phyloP scores from a whole-genome alignment of 257 asterid species.

The Jacaranda copaia region DNA sequence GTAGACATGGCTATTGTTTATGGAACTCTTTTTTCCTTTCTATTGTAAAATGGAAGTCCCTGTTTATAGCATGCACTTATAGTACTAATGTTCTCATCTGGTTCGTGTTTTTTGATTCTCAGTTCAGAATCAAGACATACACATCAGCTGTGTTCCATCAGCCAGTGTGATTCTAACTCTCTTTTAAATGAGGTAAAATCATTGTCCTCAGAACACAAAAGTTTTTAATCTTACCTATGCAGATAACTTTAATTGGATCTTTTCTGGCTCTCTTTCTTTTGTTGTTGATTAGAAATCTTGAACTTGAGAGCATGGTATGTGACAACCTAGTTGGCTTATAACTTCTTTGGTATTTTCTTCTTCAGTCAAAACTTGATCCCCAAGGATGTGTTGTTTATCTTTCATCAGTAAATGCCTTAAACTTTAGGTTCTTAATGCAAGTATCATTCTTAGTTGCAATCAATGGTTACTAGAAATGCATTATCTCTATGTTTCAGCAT shows the following conservation, averaged over 20 bases:
- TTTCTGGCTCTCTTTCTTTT: background rate
- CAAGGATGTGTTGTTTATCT: background rate
- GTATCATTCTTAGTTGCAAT: background rate
- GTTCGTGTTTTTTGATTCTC: conserved; percentile 46
- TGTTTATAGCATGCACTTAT: background rate
- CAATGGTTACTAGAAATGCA: background rate
- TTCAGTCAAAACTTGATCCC: background rate
- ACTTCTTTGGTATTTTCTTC: background rate
- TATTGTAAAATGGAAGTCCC: background rate
- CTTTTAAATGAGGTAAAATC: conserved; percentile 87
- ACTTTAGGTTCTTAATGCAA: background rate
- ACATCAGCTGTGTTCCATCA: conserved; percentile 92
- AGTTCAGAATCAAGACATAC: conserved; percentile 94
- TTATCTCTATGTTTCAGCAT: background rate
- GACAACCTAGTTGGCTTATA: background rate
- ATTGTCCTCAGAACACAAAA: conserved; percentile 6
- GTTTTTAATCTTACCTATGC: background rate
- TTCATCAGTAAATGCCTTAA: no score
- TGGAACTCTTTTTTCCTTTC: background rate
- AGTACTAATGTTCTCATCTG: conserved; percentile 22
- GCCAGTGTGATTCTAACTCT: conserved; percentile 91
- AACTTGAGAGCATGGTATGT: background rate
- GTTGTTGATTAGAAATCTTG: background rate
- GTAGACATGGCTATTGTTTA: background rate
- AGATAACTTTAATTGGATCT: no score